Base-by-base conservation (phyloP, 306 rosid species). In the Rosa lucieae region DNA sequence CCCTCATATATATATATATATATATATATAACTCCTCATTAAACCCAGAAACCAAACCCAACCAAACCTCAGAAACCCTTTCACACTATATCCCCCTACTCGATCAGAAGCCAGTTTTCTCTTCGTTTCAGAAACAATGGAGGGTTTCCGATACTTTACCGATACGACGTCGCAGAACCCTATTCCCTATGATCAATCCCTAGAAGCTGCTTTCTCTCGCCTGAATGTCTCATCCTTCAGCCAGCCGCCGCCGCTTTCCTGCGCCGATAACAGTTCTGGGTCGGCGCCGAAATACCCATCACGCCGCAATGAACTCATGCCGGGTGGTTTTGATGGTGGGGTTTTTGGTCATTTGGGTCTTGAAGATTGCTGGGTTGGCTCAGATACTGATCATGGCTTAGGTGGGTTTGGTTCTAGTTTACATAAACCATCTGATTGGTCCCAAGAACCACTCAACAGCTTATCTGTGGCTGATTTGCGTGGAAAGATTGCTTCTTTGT, bases 161-260 rank as follows among this genome's bases (percentile, higher is more conserved):
- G 56, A 26, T 3, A 42, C 82, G 58, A 4, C 20, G 47, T 46
- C 68, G 48, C 80, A 26, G 48, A 20, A 29, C 67, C 37, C 68
- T 26, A 2, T 8, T 17, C 44, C 70, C 1, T 21, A 14, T 0
- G 77, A 72, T 81, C 85, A 82, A 82, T 55, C 87, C 82, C 76
- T 89, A 42, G 91, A 84, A n/a, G 69, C 80, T 0, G 82, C 73
- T 21, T 83, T 90, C 44, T 29, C 88, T 65, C 75, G 71, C 40
- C 86, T 92, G 18, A 51, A 65, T 20, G 18, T 89, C 13, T 77
- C 87, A 1, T 0, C 82, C 40, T 2, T 55, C 40, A 42, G 35
- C 51, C 66, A 14, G 32, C 75, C 76, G 35, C 53, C 42, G 37
- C 68, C 7, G 21, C n/a, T 40, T 70, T 42, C 32, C 0, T 48